Conservation (phyloP, 768 basidiomycete species). For the Lactarius sanguifluus region DNA sequence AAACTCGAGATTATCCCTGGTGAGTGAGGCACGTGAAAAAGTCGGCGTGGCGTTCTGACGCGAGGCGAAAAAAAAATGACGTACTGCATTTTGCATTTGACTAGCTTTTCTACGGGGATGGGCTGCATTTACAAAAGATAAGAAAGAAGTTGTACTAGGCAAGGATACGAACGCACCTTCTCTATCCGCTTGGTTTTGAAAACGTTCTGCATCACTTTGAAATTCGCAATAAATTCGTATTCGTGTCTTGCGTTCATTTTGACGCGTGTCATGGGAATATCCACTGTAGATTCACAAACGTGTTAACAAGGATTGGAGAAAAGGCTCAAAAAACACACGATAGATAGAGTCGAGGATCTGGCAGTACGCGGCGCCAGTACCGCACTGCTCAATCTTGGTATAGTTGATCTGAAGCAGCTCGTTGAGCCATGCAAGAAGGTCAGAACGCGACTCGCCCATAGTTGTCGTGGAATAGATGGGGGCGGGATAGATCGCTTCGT, state of each 20-base stretch:
- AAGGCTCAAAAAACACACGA: slow-evolving; percentile 48
- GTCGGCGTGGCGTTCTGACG: slow-evolving; percentile 12
- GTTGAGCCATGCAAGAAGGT: slow-evolving; percentile 92
- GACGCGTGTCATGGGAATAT: slow-evolving; percentile 87
- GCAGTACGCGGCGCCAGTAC: slow-evolving; percentile 89
- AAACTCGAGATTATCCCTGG: slow-evolving; percentile 96
- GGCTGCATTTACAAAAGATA: slow-evolving; percentile 52
- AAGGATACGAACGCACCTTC: slow-evolving; percentile 55
- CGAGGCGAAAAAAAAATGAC: slow-evolving; percentile 39
- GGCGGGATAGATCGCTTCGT: slow-evolving; percentile 11
- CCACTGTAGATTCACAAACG: slow-evolving; percentile 51
- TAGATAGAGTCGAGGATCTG: slow-evolving; percentile 96
- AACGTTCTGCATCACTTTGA: slow-evolving; percentile 88
- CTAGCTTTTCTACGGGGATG: slow-evolving; percentile 90
- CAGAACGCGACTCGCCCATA: slow-evolving; percentile 78
- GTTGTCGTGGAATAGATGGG: slow-evolving; percentile 18
- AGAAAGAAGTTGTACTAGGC: neutral
- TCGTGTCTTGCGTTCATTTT: slow-evolving; percentile 97
- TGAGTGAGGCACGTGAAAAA: slow-evolving; percentile 2
- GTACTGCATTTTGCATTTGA: slow-evolving; percentile 99
- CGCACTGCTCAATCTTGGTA: slow-evolving; percentile 91
- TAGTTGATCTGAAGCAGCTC: slow-evolving; percentile 88
- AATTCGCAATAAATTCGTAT: slow-evolving; percentile 94
- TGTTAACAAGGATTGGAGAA: too few species aligned
- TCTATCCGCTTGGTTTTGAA: slow-evolving; percentile 95